These are phyloP conservation scores for Coelastrella sp. DNA, from an alignment of 139 green algal species.

Conservation along the genomic window DNA sequence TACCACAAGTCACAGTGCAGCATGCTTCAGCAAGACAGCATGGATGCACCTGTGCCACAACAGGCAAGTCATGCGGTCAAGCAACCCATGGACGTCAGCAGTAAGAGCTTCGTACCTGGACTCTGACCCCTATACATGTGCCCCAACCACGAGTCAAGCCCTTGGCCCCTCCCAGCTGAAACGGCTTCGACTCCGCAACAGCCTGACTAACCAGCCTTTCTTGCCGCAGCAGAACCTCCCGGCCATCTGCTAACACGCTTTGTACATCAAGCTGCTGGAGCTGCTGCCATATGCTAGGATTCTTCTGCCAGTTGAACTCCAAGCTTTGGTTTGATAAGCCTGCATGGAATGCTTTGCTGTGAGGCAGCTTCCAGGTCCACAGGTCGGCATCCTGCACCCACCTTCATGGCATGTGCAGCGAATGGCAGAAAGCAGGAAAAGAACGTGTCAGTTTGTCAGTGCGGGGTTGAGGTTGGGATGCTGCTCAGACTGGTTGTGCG, in stretches of 20 bases:
- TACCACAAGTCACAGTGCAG: no score
- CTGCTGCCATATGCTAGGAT: slow-evolving; percentile 55
- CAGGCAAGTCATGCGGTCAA: not conserved
- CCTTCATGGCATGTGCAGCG: slow-evolving; percentile 35
- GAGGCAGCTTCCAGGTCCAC: slow-evolving; percentile 59
- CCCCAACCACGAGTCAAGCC: slow-evolving; percentile 25
- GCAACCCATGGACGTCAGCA: not conserved
- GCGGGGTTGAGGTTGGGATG: no score
- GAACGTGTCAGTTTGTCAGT: no score
- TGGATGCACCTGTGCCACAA: not conserved
- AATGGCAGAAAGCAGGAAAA: not conserved
- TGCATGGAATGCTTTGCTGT: slow-evolving; percentile 57
- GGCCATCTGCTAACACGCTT: not conserved
- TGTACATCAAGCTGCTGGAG: slow-evolving; percentile 47
- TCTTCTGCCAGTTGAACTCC: slow-evolving; percentile 49
- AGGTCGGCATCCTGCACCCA: slow-evolving; percentile 67
- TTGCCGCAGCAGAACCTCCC: slow-evolving; percentile 26
- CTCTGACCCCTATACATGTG: slow-evolving; percentile 24
- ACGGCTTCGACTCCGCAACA: slow-evolving; percentile 9
- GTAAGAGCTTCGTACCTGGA: slow-evolving; percentile 4
- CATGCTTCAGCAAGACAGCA: not conserved
- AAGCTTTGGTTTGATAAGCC: slow-evolving; percentile 47
- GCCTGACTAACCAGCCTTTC: slow-evolving; percentile 10
- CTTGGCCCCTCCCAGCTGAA: slow-evolving; percentile 51
- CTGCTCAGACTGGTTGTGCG: no score